Evolutionary conservation across 2,329 filamentous ascomycete species (phyloP).

Genomic region (Hypoxylon sp.): DNA sequence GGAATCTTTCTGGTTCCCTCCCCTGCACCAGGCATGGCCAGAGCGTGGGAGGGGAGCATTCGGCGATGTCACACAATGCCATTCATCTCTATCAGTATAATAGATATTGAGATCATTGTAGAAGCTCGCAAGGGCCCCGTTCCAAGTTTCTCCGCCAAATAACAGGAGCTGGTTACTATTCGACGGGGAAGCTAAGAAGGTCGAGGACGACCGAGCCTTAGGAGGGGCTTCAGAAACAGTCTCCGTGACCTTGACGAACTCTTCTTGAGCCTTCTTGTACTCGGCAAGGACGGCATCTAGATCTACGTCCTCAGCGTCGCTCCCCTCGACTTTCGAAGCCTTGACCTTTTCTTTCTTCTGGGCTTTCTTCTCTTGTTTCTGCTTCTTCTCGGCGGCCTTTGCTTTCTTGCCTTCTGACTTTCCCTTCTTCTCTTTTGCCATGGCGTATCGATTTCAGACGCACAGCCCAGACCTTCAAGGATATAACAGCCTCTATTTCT

Average conservation of each 20-base stretch:
- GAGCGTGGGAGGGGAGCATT: slow-evolving; percentile 92
- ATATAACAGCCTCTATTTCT: not conserved
- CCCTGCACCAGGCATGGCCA: slow-evolving; percentile 94
- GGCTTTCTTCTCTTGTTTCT: slow-evolving; percentile 88
- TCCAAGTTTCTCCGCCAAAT: slow-evolving; percentile 96
- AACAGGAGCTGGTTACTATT: slow-evolving; percentile 90
- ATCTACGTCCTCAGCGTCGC: slow-evolving; percentile 92
- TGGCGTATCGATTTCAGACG: slow-evolving; percentile 41
- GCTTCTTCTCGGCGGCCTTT: slow-evolving; percentile 71
- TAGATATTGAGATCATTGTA: slow-evolving; percentile 76
- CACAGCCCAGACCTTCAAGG: not conserved
- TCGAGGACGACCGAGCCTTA: slow-evolving; percentile 81
- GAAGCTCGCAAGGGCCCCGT: slow-evolving; percentile 84
- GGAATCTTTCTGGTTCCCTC: slow-evolving; percentile 81
- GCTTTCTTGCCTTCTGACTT: slow-evolving; percentile 60
- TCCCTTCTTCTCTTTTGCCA: slow-evolving; percentile 62
- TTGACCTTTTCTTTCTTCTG: slow-evolving; percentile 85
- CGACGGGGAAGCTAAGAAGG: slow-evolving; percentile 84
- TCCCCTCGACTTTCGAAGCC: slow-evolving; percentile 78
- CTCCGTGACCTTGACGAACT: slow-evolving; percentile 94
- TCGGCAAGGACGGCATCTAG: slow-evolving; percentile 93
- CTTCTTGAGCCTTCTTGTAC: slow-evolving; percentile 92
- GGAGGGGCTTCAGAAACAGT: slow-evolving; percentile 77
- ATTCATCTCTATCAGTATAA: slow-evolving; percentile 87
- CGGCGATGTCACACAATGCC: slow-evolving; percentile 89